Evolutionary conservation across 352 stramenopile genomes (phyloP).

Genomic region (Phytophthora agathidicida): DNA sequence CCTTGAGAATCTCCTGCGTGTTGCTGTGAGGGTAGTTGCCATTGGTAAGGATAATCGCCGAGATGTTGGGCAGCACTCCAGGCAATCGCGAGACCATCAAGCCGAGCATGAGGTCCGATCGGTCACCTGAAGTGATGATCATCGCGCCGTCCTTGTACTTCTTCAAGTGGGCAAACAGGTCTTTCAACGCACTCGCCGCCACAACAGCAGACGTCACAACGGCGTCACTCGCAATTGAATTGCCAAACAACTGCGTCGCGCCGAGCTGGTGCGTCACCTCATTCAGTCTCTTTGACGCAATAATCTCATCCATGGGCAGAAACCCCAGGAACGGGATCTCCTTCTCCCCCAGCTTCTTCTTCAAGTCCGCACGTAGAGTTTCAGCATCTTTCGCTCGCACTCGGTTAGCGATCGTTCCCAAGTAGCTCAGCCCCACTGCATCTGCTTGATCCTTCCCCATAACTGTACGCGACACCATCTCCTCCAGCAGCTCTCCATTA

Average conservation of each 20-base stretch:
- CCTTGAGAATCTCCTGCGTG: slow-evolving; percentile 72
- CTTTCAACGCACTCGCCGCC: slow-evolving; percentile 71
- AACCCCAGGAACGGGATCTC: slow-evolving; percentile 70
- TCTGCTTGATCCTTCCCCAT: slow-evolving; percentile 70
- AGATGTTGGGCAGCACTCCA: slow-evolving; percentile 67
- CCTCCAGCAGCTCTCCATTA: slow-evolving; percentile 43
- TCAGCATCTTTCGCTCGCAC: slow-evolving; percentile 48
- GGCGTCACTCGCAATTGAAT: slow-evolving; percentile 67
- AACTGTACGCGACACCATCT: slow-evolving; percentile 61
- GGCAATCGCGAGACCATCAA: slow-evolving; percentile 72
- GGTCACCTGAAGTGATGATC: slow-evolving; percentile 79
- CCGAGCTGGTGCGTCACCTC: slow-evolving; percentile 73
- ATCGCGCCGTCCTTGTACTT: slow-evolving; percentile 79
- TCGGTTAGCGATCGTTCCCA: slow-evolving; percentile 80
- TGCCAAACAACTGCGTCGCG: slow-evolving; percentile 71
- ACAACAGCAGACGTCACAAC: slow-evolving; percentile 72
- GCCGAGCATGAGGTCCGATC: slow-evolving; percentile 74
- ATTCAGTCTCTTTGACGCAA: slow-evolving; percentile 81
- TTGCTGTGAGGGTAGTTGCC: slow-evolving; percentile 79
- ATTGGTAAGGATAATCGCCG: slow-evolving; percentile 79
- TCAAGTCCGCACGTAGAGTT: slow-evolving; percentile 41
- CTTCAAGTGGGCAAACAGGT: slow-evolving; percentile 78
- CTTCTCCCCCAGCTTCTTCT: slow-evolving; percentile 38
- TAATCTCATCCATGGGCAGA: slow-evolving; percentile 62
- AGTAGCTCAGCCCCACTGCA: slow-evolving; percentile 59